A percentile compares a stretch with the other conserved stretches of the same genome.
Conservation (phyloP, 352 stramenopile genomes). For the Globisporangium apiculatum region DNA sequence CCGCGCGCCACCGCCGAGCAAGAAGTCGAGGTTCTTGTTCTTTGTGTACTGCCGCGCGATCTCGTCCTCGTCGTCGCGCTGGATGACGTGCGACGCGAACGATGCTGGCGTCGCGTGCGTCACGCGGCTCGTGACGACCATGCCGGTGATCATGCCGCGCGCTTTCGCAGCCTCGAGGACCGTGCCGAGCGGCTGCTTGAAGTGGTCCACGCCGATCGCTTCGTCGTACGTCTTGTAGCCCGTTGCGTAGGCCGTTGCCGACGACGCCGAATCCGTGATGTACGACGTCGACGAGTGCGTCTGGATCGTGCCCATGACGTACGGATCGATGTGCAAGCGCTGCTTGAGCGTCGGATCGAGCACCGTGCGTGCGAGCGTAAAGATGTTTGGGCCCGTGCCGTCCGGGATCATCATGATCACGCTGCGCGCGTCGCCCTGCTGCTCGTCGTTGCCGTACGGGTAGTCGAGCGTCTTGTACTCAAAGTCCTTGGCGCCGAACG, state of each 20-base stretch:
- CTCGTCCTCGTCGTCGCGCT: conserved; percentile 44
- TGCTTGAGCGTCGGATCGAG: conserved; percentile 44
- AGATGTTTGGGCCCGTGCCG: conserved; percentile 58
- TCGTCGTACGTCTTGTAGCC: conserved; percentile 64
- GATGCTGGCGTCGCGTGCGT: conserved; percentile 51
- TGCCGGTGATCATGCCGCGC: conserved; percentile 56
- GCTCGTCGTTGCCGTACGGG: conserved; percentile 52
- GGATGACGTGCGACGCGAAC: conserved; percentile 44
- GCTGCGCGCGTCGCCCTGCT: conserved; percentile 29
- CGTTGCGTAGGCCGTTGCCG: conserved; percentile 46
- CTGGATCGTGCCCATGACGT: conserved; percentile 48
- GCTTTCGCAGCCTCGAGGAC: conserved; percentile 59
- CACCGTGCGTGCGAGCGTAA: conserved; percentile 47
- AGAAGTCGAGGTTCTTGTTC: conserved; percentile 67
- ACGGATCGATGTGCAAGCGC: conserved; percentile 50
- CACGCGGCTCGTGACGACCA: conserved; percentile 61
- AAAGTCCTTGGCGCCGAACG: conserved; percentile 17
- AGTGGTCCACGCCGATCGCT: conserved; percentile 50
- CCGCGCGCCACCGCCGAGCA: conserved; percentile 39
- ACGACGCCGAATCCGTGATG: conserved; percentile 56
- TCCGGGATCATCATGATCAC: conserved; percentile 76
- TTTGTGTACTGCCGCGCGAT: conserved; percentile 54
- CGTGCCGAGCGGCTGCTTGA: conserved; percentile 44
- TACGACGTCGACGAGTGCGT: conserved; percentile 60
- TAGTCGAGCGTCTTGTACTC: conserved; percentile 64